Percentiles rank a stretch among this genome's conserved stretches.
These are phyloP conservation scores for Rhizophlyctis rosea DNA, from an alignment of 192 early-diverging fungal species.

Conservation along the genomic window DNA sequence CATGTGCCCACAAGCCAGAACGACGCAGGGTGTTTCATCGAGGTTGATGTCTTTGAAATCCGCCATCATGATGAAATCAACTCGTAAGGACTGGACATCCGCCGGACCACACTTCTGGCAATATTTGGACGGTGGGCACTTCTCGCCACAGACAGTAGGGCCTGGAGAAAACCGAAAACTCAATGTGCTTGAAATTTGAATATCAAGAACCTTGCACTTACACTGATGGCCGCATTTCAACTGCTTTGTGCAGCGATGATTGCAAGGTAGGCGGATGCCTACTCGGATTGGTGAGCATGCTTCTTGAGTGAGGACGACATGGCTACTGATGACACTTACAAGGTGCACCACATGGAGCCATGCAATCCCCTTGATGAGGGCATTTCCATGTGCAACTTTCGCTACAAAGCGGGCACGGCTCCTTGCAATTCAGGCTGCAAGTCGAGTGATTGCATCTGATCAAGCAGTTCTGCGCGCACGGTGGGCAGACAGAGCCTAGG, in stretches of 20 bases:
- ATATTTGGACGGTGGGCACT: slow-evolving; percentile 17
- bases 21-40: slow-evolving; percentile 42
- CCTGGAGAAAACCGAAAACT: background rate
- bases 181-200: background rate
- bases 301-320: no score
- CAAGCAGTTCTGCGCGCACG: slow-evolving; percentile 39
- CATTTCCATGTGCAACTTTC: slow-evolving; percentile 52
- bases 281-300: no score
- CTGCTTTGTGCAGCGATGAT: slow-evolving; percentile 40
- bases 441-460: slow-evolving; percentile 37
- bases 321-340: no score
- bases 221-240: slow-evolving; percentile 38
- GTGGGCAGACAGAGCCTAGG: slow-evolving; percentile 27
- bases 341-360: slow-evolving; percentile 51
- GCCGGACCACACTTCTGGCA: slow-evolving; percentile 8
- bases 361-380: slow-evolving; percentile 44
- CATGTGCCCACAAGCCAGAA: slow-evolving; percentile 49
- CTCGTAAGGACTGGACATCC: background rate
- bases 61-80: slow-evolving; percentile 27
- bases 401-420: slow-evolving; percentile 43
- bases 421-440: slow-evolving; percentile 37
- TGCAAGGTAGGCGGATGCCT: slow-evolving; percentile 60
- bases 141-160: slow-evolving; percentile 34
- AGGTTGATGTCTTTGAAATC: slow-evolving; percentile 39
- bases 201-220: background rate